phyloP scores from a whole-genome alignment of 1,284 basidiomycete species.

The Fomitopsis betulina region DNA sequence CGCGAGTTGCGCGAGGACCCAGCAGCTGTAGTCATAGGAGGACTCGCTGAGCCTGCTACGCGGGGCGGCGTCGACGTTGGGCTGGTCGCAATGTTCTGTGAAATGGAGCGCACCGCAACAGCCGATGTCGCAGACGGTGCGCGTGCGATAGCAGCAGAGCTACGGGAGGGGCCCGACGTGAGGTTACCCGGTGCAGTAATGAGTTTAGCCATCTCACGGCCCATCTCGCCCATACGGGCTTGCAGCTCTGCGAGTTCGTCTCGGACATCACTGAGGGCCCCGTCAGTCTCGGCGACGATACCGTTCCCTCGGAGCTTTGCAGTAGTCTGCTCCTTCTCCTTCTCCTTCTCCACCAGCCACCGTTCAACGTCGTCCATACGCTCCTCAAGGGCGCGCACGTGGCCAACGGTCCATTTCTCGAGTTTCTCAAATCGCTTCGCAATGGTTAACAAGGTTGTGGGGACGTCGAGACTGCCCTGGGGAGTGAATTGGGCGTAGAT shows the following conservation, averaged over 20 bases:
- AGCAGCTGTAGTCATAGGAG: slow-evolving; percentile 45
- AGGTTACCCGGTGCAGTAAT: slow-evolving; percentile 53
- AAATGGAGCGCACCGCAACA: slow-evolving; percentile 29
- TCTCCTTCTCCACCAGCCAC: slow-evolving; percentile 77
- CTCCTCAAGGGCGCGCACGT: slow-evolving; percentile 77
- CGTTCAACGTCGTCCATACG: slow-evolving; percentile 81
- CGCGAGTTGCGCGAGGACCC: slow-evolving; percentile 29
- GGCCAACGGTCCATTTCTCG: slow-evolving; percentile 80
- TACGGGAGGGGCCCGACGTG: slow-evolving; percentile 46
- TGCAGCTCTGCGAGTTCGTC: slow-evolving; percentile 69
- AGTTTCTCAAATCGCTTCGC: slow-evolving; percentile 77
- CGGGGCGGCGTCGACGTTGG: slow-evolving; percentile 38
- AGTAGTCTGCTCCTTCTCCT: slow-evolving; percentile 31
- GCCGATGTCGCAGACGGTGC: slow-evolving; percentile 30
- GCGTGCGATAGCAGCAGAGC: slow-evolving; percentile 37
- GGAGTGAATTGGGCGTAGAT: slow-evolving; percentile 69
- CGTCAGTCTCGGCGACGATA: slow-evolving; percentile 24
- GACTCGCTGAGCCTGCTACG: slow-evolving; percentile 59
- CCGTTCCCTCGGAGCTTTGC: slow-evolving; percentile 6
- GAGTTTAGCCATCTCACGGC: slow-evolving; percentile 72
- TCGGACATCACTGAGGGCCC: slow-evolving; percentile 48
- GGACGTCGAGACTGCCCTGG: slow-evolving; percentile 66
- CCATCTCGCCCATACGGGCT: slow-evolving; percentile 65
- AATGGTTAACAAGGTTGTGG: slow-evolving; percentile 63
- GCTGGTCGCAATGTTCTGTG: slow-evolving; percentile 25